Conservation (phyloP, 176 grass and related monocot species). For the Musa beccarii region DNA sequence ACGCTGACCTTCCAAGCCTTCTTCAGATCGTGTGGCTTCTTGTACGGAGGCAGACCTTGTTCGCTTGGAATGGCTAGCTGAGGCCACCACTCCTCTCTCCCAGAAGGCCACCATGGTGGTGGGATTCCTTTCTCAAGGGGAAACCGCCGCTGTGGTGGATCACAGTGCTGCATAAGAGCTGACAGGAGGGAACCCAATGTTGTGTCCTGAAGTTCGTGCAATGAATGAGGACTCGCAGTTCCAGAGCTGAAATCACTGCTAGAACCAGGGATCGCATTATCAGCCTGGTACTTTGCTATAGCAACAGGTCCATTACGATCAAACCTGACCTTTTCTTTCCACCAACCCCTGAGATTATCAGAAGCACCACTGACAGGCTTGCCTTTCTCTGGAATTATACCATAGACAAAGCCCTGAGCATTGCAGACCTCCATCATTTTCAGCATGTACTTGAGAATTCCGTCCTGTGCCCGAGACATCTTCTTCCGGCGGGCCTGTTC, state of each 20-base stretch:
- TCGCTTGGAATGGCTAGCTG: slow-evolving; percentile 40
- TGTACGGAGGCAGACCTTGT: slow-evolving; percentile 63
- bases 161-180: slow-evolving; percentile 88
- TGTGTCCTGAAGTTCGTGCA: slow-evolving; percentile 87
- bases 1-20: slow-evolving; percentile 93
- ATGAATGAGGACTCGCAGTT: slow-evolving; percentile 32
- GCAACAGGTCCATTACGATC: slow-evolving; percentile 82
- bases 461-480: slow-evolving; percentile 93
- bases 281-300: slow-evolving; percentile 47
- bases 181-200: slow-evolving; percentile 85
- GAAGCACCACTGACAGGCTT: slow-evolving; percentile 87
- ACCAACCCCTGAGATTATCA: slow-evolving; percentile 87
- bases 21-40: slow-evolving; percentile 98
- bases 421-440: slow-evolving; percentile 99
- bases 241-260: not conserved
- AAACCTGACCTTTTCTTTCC: slow-evolving; percentile 93
- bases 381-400: slow-evolving; percentile 87
- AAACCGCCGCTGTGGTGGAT: slow-evolving; percentile 78
- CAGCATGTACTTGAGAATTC: slow-evolving; percentile 92
- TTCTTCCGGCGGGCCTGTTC: slow-evolving; percentile 90
- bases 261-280: slow-evolving; percentile 9
- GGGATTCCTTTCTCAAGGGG: slow-evolving; percentile 69
- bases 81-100: slow-evolving; percentile 62
- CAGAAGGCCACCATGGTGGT: slow-evolving; percentile 78
- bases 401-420: slow-evolving; percentile 92